These are phyloP conservation scores for Arthrobotrys entomopaga DNA, from an alignment of 2,329 filamentous ascomycete genomes.

Conservation along the genomic window DNA sequence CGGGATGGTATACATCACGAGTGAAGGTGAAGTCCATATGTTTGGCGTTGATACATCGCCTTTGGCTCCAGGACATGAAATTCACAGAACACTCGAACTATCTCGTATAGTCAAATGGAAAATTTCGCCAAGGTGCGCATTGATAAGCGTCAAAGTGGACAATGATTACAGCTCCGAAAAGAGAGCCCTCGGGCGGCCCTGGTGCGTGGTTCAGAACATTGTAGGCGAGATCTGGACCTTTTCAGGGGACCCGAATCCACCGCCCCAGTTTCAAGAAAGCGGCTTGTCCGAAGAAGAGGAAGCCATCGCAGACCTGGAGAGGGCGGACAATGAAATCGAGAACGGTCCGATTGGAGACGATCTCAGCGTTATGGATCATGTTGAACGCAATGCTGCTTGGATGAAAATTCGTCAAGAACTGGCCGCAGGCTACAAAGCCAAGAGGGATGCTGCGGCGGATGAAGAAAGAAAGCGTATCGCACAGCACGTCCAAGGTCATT, in stretches of 20 bases:
- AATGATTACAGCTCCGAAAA: slow-evolving; percentile 48
- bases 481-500: slow-evolving; percentile 47
- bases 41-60: slow-evolving; percentile 42
- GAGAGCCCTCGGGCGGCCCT: slow-evolving; percentile 38
- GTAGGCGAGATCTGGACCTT: slow-evolving; percentile 54
- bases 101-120: slow-evolving; percentile 47
- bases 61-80: slow-evolving; percentile 28
- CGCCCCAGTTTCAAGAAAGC: slow-evolving; percentile 26
- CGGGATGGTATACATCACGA: slow-evolving; percentile 45
- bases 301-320: slow-evolving; percentile 30
- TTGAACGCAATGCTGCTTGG: slow-evolving; percentile 43
- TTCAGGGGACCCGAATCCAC: slow-evolving; percentile 42
- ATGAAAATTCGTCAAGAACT: slow-evolving; percentile 35
- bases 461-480: slow-evolving; percentile 34
- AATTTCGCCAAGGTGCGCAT: slow-evolving; percentile 45
- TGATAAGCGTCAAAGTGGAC: slow-evolving; percentile 43
- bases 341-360: slow-evolving; percentile 49
- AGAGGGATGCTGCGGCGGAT: slow-evolving; percentile 28
- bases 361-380: slow-evolving; percentile 48
- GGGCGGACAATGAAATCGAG: slow-evolving; percentile 44
- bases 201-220: slow-evolving; percentile 51
- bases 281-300: slow-evolving; percentile 48
- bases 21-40: slow-evolving; percentile 47
- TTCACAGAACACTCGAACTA: slow-evolving; percentile 48
- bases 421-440: slow-evolving; percentile 32